A percentile compares a stretch with the other conserved stretches of the same genome.
Conservation (phyloP, 805 yeast genomes). For the Grigorovia humatica region DNA sequence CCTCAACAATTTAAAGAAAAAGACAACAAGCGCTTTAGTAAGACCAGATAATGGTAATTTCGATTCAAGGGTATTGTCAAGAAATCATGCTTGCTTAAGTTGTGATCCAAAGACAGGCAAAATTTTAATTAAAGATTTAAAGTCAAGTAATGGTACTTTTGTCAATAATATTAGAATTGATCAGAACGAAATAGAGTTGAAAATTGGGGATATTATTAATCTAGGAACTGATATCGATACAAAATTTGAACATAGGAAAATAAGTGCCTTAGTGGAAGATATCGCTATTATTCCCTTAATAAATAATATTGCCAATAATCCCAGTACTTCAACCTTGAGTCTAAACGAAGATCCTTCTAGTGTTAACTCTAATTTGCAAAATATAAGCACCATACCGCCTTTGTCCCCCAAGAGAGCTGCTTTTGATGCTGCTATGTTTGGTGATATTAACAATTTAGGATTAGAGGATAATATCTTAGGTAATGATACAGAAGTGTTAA, state of each 20-base stretch:
- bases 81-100: constrained; percentile 89
- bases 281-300: constrained; percentile 42
- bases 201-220: constrained; percentile 80
- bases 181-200: constrained; percentile 46
- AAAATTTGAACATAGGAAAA: constrained; percentile 67
- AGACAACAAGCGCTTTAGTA: constrained; percentile 30
- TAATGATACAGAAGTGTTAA: constrained; percentile 35
- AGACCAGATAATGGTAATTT: constrained; percentile 78
- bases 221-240: constrained; percentile 79
- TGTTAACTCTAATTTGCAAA: not conserved
- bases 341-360: not conserved
- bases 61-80: constrained; percentile 82
- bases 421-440: constrained; percentile 53
- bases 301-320: constrained; percentile 11
- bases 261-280: constrained; percentile 72
- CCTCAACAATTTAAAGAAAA: constrained; percentile 19
- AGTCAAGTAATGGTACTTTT: constrained; percentile 91
- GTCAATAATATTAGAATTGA: constrained; percentile 65
- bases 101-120: constrained; percentile 55
- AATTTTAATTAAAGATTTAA: constrained; percentile 73
- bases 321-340: not conserved
- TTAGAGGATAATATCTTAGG: constrained; percentile 44
- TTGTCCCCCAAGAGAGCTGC: constrained; percentile 25
- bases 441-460: constrained; percentile 40
- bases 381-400: constrained; percentile 2